phyloP scores from a whole-genome alignment of 2,329 filamentous ascomycete species.

The Tolypocladium inflatum region DNA sequence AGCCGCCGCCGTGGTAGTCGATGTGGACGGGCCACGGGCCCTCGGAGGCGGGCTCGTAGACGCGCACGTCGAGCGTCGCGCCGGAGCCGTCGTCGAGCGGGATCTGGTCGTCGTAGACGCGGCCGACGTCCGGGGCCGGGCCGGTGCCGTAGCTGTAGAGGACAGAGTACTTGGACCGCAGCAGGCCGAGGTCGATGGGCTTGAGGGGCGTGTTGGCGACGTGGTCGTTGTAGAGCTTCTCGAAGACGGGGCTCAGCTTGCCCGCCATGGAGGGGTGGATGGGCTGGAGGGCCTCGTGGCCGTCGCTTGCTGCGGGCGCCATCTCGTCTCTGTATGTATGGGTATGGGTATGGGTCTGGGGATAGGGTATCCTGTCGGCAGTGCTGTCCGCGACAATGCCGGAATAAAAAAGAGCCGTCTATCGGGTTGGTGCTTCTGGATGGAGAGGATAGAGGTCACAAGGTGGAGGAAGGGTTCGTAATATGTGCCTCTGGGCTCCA shows the following conservation, averaged over 20 bases:
- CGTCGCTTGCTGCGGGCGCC: neutral
- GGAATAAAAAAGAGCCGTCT: too few species aligned
- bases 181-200: constrained; percentile 27
- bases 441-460: too few species aligned
- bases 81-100: constrained; percentile 19
- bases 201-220: constrained; percentile 28
- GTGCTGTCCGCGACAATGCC: neutral
- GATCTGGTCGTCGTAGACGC: constrained; percentile 26
- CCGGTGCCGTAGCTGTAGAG: constrained; percentile 35
- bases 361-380: neutral
- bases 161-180: constrained; percentile 31
- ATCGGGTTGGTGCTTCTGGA: neutral
- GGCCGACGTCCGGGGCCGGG: constrained; percentile 28
- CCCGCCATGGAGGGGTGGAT: constrained; percentile 36
- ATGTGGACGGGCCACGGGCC: constrained; percentile 37
- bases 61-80: constrained; percentile 21
- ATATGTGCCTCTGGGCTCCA: neutral
- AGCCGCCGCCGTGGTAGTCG: constrained; percentile 40
- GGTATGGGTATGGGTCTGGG: too few species aligned
- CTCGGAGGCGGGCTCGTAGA: constrained; percentile 31
- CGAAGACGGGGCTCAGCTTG: constrained; percentile 35
- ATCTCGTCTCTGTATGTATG: neutral
- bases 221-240: constrained; percentile 37
- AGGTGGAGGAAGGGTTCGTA: neutral
- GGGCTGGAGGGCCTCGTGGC: constrained; percentile 36